Evolutionary conservation across 2,329 filamentous ascomycete species (phyloP), one percentile per base, ranked within the genome.

Genomic region (Lasiodiplodia hormozganensis): DNA sequence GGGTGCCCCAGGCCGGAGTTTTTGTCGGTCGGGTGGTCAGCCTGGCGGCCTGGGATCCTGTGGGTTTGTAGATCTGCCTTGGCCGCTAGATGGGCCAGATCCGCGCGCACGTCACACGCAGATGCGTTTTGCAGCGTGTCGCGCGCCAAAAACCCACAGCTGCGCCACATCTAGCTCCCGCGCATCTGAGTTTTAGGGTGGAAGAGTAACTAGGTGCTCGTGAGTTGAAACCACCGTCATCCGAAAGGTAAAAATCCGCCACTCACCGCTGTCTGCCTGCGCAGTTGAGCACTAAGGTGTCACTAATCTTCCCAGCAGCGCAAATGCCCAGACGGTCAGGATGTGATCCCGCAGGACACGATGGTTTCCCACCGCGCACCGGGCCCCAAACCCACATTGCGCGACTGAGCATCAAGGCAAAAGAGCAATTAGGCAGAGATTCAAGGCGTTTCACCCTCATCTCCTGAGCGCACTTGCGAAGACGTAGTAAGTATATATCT

Each of bases 351-450:
- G 43, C 43, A 47, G 43, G 18, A 7, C 43, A n/a, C 43, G 12
- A 51, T 25, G 47, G 43, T 49, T 47, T 28, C 14, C 14, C 16
- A 10, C 58, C 25, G 12, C 58, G 25, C 40, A 28, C 10, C 5
- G 23, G 60, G 47, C 11, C 31, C 25, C 12, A 38, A 38, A 52
- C 47, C 43, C 47, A 52, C 43, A n/a, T 52, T 52, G 60, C 60
- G 60, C 60, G 36, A 64, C 43, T 64, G 60, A 64, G 60, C n/a
- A 52, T 16, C 31, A 47, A 38, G 60, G 60, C 38, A 4, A 28
- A 52, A 38, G 60, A 28, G 60, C 36, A 47, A 52, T 11, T n/a
- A 31, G 60, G 60, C 43, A 64, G 43, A 62, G 16, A 31, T 23
- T 47, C 25, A 64, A 52, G 58, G 60, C 34, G 56, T 38, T 60